Evolutionary conservation across 805 yeast species (phyloP).

Genomic region (Yueomyces sinensis): DNA sequence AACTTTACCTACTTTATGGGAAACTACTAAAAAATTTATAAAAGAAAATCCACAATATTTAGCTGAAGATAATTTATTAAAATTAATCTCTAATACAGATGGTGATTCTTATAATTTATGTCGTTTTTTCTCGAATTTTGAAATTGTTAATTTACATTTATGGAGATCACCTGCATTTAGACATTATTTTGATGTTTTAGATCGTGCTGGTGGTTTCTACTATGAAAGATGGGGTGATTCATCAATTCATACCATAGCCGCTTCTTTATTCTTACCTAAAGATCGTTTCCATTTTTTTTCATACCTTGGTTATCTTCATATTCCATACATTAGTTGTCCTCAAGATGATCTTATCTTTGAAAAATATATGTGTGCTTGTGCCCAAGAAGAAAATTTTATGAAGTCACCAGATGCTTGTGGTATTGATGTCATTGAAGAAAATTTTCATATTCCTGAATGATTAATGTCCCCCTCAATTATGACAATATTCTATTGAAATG

Average conservation of each 20-base stretch:
- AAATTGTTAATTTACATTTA: conserved; percentile 60
- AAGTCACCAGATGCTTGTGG: no score
- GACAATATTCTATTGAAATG: no score
- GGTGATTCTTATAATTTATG: conserved; percentile 68
- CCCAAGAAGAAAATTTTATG: conserved; percentile 59
- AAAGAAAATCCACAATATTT: conserved; percentile 40
- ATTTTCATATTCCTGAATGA: no score
- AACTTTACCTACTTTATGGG: conserved; percentile 72
- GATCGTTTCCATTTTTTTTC: conserved; percentile 60
- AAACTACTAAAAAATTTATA: conserved; percentile 50
- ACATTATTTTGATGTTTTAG: conserved; percentile 54
- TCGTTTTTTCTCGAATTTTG: conserved; percentile 84
- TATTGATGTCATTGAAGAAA: no score
- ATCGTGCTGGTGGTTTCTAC: conserved; percentile 67
- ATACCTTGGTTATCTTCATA: conserved; percentile 71
- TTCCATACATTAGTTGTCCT: conserved; percentile 69
- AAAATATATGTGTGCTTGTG: conserved; percentile 57
- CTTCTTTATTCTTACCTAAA: conserved; percentile 52
- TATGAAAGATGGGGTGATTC: conserved; percentile 93
- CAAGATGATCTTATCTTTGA: conserved; percentile 42
- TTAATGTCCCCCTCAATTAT: no score
- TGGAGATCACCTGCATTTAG: conserved; percentile 61
- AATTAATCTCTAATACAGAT: conserved; percentile 56
- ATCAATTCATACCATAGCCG: conserved; percentile 76
- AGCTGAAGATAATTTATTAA: conserved; percentile 48